Percentiles rank a stretch among this genome's conserved stretches.
Evolutionary conservation across 345 rosid species (phyloP).

Genomic region (Cochlearia excelsa): DNA sequence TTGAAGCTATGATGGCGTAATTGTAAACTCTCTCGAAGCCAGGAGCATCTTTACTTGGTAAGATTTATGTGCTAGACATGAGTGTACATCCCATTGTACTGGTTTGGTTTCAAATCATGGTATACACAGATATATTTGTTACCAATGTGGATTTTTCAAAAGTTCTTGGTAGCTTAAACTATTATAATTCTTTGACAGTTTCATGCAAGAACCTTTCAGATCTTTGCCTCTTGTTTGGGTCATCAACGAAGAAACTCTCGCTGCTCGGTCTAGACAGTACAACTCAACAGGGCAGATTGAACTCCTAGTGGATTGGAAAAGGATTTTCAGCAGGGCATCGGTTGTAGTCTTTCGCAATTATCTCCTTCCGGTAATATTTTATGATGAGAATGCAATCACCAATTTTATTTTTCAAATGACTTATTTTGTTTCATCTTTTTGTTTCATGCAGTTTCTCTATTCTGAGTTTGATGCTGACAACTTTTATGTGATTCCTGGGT

Average conservation of each 20-base stretch:
- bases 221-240: constrained; percentile 84
- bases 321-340: constrained; percentile 66
- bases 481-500: constrained; percentile 82
- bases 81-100: constrained; percentile 12
- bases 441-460: constrained; percentile 58
- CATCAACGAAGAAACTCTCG: constrained; percentile 67
- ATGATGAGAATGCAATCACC: neutral
- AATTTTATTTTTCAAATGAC: neutral
- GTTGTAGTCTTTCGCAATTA: constrained; percentile 81
- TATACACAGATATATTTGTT: neutral
- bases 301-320: constrained; percentile 75
- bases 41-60: constrained; percentile 64
- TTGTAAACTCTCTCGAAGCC: constrained; percentile 72
- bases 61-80: constrained; percentile 26
- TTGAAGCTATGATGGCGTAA: constrained; percentile 80
- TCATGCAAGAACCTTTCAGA: constrained; percentile 95
- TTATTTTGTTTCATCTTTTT: neutral
- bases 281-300: constrained; percentile 61
- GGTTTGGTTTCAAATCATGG: constrained; percentile 7
- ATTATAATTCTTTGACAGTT: constrained; percentile 45
- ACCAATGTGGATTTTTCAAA: neutral
- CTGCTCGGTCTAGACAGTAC: constrained; percentile 60
- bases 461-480: constrained; percentile 84
- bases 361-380: constrained; percentile 65
- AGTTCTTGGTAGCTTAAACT: constrained; percentile 11